Conservation (phyloP, 2,329 filamentous ascomycete species). For the Pseudopyrenochaeta lycopersici region DNA sequence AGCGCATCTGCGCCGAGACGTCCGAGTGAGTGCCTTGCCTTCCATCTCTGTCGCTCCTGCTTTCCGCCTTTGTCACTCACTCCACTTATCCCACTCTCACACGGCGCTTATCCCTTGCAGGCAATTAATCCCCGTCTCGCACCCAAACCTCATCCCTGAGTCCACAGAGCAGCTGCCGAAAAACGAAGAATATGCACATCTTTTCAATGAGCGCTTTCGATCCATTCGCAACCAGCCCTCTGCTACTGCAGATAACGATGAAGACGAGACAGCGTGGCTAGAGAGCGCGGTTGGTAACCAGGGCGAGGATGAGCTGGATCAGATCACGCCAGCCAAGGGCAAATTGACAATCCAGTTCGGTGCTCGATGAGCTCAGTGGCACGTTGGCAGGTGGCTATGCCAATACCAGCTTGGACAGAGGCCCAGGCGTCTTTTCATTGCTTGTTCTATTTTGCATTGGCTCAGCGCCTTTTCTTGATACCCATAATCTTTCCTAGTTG, state of each 20-base stretch:
- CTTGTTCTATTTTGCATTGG: constrained; percentile 30
- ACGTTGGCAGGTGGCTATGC: constrained; percentile 11
- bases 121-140: constrained; percentile 60
- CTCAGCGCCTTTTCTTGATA: constrained; percentile 32
- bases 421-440: constrained; percentile 30
- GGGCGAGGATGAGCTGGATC: constrained; percentile 26
- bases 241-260: constrained; percentile 30
- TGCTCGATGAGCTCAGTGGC: constrained; percentile 27
- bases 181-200: constrained; percentile 51
- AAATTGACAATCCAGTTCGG: constrained; percentile 51
- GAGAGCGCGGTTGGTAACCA: constrained; percentile 38
- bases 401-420: constrained; percentile 8
- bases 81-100: not conserved
- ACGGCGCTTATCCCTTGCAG: constrained; percentile 47
- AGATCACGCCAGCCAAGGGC: constrained; percentile 34
- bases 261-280: constrained; percentile 49
- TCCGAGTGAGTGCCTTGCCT: constrained; percentile 51
- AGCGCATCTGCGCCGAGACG: constrained; percentile 60
- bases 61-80: not conserved
- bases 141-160: constrained; percentile 52
- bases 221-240: constrained; percentile 32
- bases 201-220: constrained; percentile 54
- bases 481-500: constrained; percentile 27
- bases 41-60: constrained; percentile 5
- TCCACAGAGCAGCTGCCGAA: constrained; percentile 41